Evolutionary conservation across 2,329 filamentous ascomycete species (phyloP).

Genomic region (Cercospora beticola): DNA sequence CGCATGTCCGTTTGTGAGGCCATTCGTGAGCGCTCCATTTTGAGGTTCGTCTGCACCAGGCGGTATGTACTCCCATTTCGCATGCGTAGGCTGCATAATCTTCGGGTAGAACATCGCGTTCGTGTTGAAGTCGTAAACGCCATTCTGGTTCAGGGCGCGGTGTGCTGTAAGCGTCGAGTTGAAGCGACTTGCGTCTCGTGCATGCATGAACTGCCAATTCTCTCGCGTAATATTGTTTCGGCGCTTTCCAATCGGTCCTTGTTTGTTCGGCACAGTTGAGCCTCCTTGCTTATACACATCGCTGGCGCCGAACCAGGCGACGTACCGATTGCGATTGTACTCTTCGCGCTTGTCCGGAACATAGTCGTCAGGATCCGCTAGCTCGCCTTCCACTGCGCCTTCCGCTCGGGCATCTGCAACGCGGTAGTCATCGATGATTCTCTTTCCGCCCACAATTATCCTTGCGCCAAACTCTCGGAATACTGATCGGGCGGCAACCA

Average conservation of each 20-base stretch:
- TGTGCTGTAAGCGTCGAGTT: conserved; percentile 71
- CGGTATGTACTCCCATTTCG: conserved; percentile 72
- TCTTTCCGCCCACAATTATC: conserved; percentile 87
- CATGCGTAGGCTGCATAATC: conserved; percentile 86
- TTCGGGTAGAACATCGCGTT: conserved; percentile 86
- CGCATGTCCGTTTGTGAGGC: conserved; percentile 27
- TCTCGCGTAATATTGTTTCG: conserved; percentile 85
- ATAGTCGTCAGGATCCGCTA: conserved; percentile 86
- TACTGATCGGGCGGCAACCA: conserved; percentile 92
- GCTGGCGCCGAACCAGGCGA: conserved; percentile 96
- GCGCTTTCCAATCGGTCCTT: conserved; percentile 64
- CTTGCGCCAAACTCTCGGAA: conserved; percentile 94
- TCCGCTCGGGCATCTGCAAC: conserved; percentile 71
- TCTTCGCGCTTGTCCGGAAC: conserved; percentile 71
- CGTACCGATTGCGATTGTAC: conserved; percentile 99
- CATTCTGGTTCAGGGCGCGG: conserved; percentile 67
- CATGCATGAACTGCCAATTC: conserved; percentile 97
- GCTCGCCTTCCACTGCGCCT: conserved; percentile 80
- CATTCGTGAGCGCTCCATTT: conserved; percentile 31
- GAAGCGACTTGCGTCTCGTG: conserved; percentile 83
- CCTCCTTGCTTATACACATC: conserved; percentile 80
- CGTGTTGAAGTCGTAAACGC: conserved; percentile 91
- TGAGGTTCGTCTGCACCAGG: conserved; percentile 32
- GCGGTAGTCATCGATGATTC: conserved; percentile 86
- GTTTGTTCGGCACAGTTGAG: conserved; percentile 60